These are phyloP conservation scores for Alternaria consortialis DNA, from an alignment of 2,329 filamentous ascomycete genomes.

Conservation along the genomic window DNA sequence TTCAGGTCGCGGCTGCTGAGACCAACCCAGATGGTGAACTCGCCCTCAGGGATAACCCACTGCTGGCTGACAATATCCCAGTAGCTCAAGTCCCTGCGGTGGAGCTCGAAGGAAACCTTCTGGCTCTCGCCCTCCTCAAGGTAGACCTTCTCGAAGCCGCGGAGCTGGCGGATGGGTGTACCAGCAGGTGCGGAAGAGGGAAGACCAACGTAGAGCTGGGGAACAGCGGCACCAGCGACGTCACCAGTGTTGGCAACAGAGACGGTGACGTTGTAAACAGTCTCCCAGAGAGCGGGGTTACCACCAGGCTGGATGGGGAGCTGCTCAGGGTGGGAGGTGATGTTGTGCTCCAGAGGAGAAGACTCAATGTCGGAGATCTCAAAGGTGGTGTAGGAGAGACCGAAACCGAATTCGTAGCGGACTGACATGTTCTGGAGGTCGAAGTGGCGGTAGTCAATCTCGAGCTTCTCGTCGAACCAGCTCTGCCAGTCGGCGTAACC, in stretches of 20 bases:
- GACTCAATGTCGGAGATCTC: conserved; percentile 72
- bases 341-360: conserved; percentile 62
- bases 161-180: conserved; percentile 59
- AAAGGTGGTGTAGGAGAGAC: conserved; percentile 79
- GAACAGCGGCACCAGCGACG: conserved; percentile 60
- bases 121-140: conserved; percentile 66
- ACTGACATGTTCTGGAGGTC: conserved; percentile 71
- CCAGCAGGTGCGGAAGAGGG: conserved; percentile 65
- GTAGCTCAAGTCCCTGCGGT: conserved; percentile 82
- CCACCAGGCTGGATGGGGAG: conserved; percentile 55
- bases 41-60: conserved; percentile 70
- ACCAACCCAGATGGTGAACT: conserved; percentile 39
- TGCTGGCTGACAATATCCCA: conserved; percentile 82
- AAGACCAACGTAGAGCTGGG: conserved; percentile 66
- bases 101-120: conserved; percentile 74
- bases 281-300: conserved; percentile 68
- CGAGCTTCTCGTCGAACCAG: conserved; percentile 66
- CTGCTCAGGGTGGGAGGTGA: conserved; percentile 64
- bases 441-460: conserved; percentile 83
- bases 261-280: conserved; percentile 71
- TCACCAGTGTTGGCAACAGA: conserved; percentile 75
- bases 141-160: conserved; percentile 62
- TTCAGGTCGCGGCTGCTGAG: conserved; percentile 40
- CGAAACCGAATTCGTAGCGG: conserved; percentile 82
- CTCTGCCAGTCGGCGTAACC: conserved; percentile 57